These are phyloP conservation scores for Populus simonii DNA, from an alignment of 345 rosid species.

Conservation along the genomic window DNA sequence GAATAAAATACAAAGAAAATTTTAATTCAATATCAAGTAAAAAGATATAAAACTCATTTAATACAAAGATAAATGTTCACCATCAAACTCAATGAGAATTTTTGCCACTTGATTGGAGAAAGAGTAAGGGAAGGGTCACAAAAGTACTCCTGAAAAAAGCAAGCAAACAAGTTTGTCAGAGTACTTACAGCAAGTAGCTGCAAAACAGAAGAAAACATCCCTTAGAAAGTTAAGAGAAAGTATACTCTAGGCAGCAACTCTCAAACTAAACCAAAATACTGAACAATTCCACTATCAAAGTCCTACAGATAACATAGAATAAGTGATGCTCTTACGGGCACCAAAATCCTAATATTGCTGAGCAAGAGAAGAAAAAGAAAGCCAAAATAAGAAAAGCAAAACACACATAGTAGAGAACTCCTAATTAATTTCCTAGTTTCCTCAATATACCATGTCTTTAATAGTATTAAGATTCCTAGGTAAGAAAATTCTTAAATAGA, in stretches of 20 bases:
- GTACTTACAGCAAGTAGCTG: not conserved
- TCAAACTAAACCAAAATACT: too few species aligned
- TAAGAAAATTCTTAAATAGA: not conserved
- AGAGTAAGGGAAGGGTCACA: conserved; percentile 78
- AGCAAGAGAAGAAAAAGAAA: not conserved
- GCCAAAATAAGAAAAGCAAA: not conserved
- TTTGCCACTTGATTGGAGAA: conserved; percentile 88
- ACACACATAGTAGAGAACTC: not conserved
- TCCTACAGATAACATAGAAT: not conserved
- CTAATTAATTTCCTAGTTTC: not conserved
- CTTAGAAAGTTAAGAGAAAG: not conserved
- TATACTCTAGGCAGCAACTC: too few species aligned
- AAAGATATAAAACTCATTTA: not conserved
- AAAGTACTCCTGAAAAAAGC: conserved; percentile 72
- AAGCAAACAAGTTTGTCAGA: not conserved
- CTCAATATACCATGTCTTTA: not conserved
- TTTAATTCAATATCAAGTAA: not conserved
- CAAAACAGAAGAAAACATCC: not conserved
- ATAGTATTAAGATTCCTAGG: not conserved
- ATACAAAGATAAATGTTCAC: conserved; percentile 35
- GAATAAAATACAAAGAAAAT: not conserved
- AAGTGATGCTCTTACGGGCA: not conserved
- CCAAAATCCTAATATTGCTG: not conserved
- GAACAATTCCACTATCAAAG: not conserved
- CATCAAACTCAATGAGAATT: conserved; percentile 72